Base-by-base conservation (phyloP, 352 stramenopile genomes). In the Phytopythium vexans region DNA sequence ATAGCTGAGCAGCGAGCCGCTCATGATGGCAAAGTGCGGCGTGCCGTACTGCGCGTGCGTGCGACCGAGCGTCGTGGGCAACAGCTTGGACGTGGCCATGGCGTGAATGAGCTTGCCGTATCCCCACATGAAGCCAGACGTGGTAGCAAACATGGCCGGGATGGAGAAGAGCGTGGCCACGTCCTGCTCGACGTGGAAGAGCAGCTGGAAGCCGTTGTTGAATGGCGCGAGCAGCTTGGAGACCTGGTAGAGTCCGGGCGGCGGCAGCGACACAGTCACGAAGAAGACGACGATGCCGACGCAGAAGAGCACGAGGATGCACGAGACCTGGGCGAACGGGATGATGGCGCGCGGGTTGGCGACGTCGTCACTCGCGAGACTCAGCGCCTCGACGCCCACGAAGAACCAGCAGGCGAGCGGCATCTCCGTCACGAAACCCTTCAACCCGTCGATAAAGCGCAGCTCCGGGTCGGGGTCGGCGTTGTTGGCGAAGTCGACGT, bases 91-190 rank as follows among this genome's bases (percentile, higher is more conserved):
- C 6, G 49, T 59, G 14, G 68, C 54, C 60, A 77, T 68, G 6
- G 61, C 60, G 12, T 48, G 32, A 40, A 77, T 58, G 39, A 77
- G 54, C 41, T 77, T 77, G 9, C 63, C 57, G 27, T 77, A 74
- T 21, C 54, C 60, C 58, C 63, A 72, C 44, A 72, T 70, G 42
- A 74, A 72, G 36, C 68, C 58, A 32, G 67, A 73, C 12, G 63
- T 66, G 11, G 64, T 69, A 1, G 68, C 64, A 42, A 63, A 68
- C 36, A 58, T 74, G 8, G 64, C 61, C 3, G 68, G 68, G 21
- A 77, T 56, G 4, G 68, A 74, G 27, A 77, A 60, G 14, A 77
- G 41, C 38, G 59, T 72, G 10, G 68, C 68, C 1, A 54, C 56
- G 8, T 60, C 46, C 8, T 41, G 42, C 1, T 60, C 50, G 21